Evolutionary conservation across 192 early-diverging fungal genomes (phyloP).

Genomic region (Backusella australiensis): DNA sequence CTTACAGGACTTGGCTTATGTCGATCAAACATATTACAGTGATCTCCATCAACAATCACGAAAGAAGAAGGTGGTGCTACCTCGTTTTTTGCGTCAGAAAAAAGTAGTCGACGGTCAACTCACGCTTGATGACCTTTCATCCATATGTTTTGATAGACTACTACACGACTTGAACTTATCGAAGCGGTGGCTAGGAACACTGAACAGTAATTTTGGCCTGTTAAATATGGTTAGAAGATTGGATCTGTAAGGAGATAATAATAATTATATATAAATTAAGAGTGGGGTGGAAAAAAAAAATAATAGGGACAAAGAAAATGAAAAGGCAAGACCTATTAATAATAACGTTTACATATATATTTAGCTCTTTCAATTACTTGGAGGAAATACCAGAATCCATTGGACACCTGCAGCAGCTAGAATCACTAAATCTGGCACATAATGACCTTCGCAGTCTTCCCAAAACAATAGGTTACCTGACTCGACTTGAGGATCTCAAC

Average conservation of each 20-base stretch:
- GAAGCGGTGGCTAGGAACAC: not conserved
- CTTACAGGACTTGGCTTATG: not conserved
- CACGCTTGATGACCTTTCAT: not conserved
- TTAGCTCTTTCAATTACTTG: slow-evolving; percentile 74
- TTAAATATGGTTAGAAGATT: slow-evolving; percentile 7
- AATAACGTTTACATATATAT: not conserved
- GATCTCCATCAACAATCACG: not conserved
- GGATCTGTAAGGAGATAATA: slow-evolving; percentile 13
- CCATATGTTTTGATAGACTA: not conserved
- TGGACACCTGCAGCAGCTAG: slow-evolving; percentile 67
- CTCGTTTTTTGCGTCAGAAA: not conserved
- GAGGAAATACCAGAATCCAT: slow-evolving; percentile 67
- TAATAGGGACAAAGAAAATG: not conserved
- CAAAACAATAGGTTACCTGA: slow-evolving; percentile 65
- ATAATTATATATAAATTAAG: not conserved
- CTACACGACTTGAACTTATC: not conserved
- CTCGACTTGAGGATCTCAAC: slow-evolving; percentile 65
- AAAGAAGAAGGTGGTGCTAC: not conserved
- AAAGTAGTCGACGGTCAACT: not conserved
- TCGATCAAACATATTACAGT: slow-evolving; percentile 20
- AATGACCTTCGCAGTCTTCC: slow-evolving; percentile 66
- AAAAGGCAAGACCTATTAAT: not conserved
- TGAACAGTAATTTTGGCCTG: slow-evolving; percentile 10
- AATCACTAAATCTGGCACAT: slow-evolving; percentile 53
- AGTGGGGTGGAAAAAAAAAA: not conserved